Conservation (phyloP, 2,329 filamentous ascomycete genomes). For the Penicillium sp. region DNA sequence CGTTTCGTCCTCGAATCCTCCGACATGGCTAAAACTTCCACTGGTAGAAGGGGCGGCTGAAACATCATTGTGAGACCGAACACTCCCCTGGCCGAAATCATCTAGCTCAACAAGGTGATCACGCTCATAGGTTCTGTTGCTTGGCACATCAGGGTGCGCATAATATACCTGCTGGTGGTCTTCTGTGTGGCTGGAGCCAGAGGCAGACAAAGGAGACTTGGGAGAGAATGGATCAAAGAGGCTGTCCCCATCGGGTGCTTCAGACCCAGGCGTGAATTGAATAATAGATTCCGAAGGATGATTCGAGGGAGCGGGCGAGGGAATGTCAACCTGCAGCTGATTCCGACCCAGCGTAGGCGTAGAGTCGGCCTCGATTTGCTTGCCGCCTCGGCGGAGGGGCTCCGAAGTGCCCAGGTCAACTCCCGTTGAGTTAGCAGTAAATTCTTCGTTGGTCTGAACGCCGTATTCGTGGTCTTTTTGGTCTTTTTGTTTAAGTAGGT, state of each 20-base stretch:
- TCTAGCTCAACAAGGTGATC: conserved; percentile 13
- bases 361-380: conserved; percentile 8
- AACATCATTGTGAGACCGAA: conserved; percentile 19
- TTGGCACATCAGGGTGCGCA: conserved; percentile 26
- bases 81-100: conserved; percentile 7
- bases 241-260: conserved; percentile 31
- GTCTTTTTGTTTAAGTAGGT: conserved; percentile 20
- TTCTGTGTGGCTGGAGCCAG: conserved; percentile 34
- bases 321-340: conserved; percentile 26
- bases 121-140: conserved; percentile 18
- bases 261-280: conserved; percentile 47
- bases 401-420: conserved; percentile 30
- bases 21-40: conserved; percentile 38
- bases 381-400: conserved; percentile 25
- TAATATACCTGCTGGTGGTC: conserved; percentile 32
- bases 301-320: conserved; percentile 33
- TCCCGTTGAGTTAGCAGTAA: conserved; percentile 35
- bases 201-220: conserved; percentile 16
- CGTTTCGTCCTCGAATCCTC: conserved; percentile 29
- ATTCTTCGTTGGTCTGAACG: conserved; percentile 6
- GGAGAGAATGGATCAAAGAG: conserved; percentile 18
- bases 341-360: conserved; percentile 12
- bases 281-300: conserved; percentile 43
- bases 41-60: conserved; percentile 37
- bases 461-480: conserved; percentile 6